phyloP scores from a whole-genome alignment of 768 basidiomycete species.

The Austroboletus eburneus region DNA sequence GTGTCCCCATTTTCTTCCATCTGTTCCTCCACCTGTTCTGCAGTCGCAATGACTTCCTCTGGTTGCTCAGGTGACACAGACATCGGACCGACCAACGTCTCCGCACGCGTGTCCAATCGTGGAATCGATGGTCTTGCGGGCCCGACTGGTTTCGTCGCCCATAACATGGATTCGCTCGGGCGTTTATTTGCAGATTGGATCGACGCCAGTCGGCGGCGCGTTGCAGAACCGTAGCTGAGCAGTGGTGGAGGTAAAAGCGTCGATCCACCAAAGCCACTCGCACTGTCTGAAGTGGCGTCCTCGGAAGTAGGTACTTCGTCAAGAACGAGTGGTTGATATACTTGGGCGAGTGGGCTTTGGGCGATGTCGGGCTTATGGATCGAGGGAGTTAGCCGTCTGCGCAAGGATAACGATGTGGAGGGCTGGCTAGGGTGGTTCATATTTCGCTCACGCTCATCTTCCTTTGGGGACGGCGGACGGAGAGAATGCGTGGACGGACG shows the following conservation, averaged over 20 bases:
- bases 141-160: not conserved
- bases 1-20: slow-evolving; percentile 26
- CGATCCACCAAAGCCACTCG: slow-evolving; percentile 8
- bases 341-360: slow-evolving; percentile 63
- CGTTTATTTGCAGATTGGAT: slow-evolving; percentile 23
- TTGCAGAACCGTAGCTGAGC: slow-evolving; percentile 38
- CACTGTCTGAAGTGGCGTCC: slow-evolving; percentile 25
- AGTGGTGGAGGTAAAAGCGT: slow-evolving; percentile 8
- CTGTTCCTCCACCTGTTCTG: slow-evolving; percentile 25
- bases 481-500: slow-evolving; percentile 30
- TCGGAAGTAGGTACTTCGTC: slow-evolving; percentile 40
- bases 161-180: slow-evolving; percentile 10
- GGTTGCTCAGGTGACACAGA: slow-evolving; percentile 28
- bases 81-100: slow-evolving; percentile 14
- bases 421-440: slow-evolving; percentile 9
- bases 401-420: slow-evolving; percentile 15
- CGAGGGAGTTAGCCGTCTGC: slow-evolving; percentile 20
- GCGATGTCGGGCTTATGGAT: slow-evolving; percentile 20
- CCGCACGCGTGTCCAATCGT: slow-evolving; percentile 22
- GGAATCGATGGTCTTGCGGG: slow-evolving; percentile 15
- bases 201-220: slow-evolving; percentile 37
- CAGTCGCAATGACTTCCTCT: slow-evolving; percentile 16
- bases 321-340: slow-evolving; percentile 64
- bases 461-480: slow-evolving; percentile 21
- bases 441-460: slow-evolving; percentile 14